These are phyloP conservation scores for Strobilomyces dryophilus DNA, from an alignment of 768 basidiomycete genomes.

Conservation along the genomic window DNA sequence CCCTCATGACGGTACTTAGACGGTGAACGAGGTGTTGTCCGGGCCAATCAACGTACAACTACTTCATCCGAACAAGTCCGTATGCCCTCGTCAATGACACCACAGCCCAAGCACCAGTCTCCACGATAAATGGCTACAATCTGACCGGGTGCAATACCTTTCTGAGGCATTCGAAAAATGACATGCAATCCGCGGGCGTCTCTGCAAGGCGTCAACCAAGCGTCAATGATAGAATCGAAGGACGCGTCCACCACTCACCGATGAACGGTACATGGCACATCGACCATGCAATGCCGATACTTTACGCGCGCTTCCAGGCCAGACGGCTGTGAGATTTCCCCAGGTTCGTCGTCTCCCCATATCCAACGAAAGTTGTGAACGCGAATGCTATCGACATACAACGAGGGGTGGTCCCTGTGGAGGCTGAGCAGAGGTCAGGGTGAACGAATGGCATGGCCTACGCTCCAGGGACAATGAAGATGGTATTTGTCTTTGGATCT, in stretches of 20 bases:
- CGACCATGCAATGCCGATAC: slow-evolving; percentile 66
- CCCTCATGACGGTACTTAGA: slow-evolving; percentile 54
- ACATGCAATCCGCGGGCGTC: slow-evolving; percentile 35
- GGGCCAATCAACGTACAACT: neutral
- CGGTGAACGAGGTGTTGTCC: neutral
- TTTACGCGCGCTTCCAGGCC: slow-evolving; percentile 54
- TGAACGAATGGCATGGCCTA: slow-evolving; percentile 30
- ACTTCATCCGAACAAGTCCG: slow-evolving; percentile 1
- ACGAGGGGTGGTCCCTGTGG: slow-evolving; percentile 54
- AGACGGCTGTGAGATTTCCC: slow-evolving; percentile 33
- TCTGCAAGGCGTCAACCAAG: slow-evolving; percentile 13
- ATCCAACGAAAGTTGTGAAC: slow-evolving; percentile 71
- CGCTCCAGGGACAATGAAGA: slow-evolving; percentile 77
- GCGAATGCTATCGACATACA: slow-evolving; percentile 40
- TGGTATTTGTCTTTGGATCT: slow-evolving; percentile 53
- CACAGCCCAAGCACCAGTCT: slow-evolving; percentile 83
- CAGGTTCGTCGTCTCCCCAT: slow-evolving; percentile 58
- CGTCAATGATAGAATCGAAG: slow-evolving; percentile 3
- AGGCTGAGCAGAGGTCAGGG: neutral
- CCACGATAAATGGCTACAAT: slow-evolving; percentile 69
- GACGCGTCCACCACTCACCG: slow-evolving; percentile 34
- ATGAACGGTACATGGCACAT: slow-evolving; percentile 49
- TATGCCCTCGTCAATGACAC: slow-evolving; percentile 46
- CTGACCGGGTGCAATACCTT: slow-evolving; percentile 77
- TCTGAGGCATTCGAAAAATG: slow-evolving; percentile 53